phyloP scores from a whole-genome alignment of 2,329 filamentous ascomycete species.

The Botrytis tulipae region DNA sequence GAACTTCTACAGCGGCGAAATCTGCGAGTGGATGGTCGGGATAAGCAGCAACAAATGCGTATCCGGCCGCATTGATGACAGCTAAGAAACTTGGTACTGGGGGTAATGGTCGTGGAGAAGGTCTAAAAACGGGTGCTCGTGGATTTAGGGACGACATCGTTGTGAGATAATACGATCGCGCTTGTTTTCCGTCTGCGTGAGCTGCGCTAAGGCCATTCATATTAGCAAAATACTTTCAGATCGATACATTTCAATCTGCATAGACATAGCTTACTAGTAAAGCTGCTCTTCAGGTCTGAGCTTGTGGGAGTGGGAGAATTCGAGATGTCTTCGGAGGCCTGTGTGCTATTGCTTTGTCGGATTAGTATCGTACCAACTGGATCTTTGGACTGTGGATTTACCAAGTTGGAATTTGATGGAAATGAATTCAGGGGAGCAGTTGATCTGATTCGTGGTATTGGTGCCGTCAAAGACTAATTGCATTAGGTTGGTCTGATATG shows the following conservation, averaged over 20 bases:
- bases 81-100: not conserved
- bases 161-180: not conserved
- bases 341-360: not conserved
- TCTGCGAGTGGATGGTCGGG: accelerated
- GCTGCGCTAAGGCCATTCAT: not conserved
- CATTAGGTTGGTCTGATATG: not conserved
- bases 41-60: not conserved
- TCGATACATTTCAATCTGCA: not conserved
- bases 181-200: too few species aligned
- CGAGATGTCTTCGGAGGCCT: not conserved
- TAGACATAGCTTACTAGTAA: not conserved
- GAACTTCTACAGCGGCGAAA: not conserved
- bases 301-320: not conserved
- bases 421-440: not conserved
- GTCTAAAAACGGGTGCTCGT: not conserved
- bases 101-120: not conserved
- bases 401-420: too few species aligned
- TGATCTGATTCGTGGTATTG: not conserved
- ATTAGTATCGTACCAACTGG: not conserved
- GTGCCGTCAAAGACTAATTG: not conserved
- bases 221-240: not conserved
- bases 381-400: not conserved
- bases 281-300: too few species aligned
- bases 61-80: too few species aligned
- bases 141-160: not conserved